Base-by-base conservation (phyloP, 768 basidiomycete species). In the Nidularia pulvinata region DNA sequence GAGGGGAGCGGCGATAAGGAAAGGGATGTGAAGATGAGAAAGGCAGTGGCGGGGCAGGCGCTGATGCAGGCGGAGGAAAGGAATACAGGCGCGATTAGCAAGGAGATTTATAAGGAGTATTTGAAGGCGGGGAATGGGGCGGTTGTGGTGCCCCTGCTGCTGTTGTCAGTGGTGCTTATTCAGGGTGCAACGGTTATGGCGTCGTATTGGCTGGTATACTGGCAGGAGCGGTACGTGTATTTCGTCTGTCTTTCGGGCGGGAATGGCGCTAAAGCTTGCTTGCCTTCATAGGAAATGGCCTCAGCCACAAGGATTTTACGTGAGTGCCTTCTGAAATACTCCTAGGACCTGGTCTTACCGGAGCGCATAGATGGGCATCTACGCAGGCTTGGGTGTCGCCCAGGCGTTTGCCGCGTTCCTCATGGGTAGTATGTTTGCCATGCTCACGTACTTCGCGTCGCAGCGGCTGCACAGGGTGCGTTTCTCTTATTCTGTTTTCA, bases 51-150 rank as follows among this genome's bases (percentile, higher is more conserved):
- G 13, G 81, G 82, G 5, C 75, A 77, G 19, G 73, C 71, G 9
- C 71, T 94, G 43, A 95, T 95, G 91, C 90, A 93, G 61, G 75
- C 72, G 25, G 94, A 95, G 68, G 92, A 95, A 65, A 77, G 93
- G 14, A 89, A 88, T 58, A 85, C 83, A 0, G 94, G 93, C 3
- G 82, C 89, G 0, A 80, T 93, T 57, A 74, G 77, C 34, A 61
- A 68, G 58, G 56, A 67, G 1, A 78, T 86, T 9, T 87, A 87
- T 59, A 79, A 71, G 62, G 63, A 78, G 34, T 96, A 93, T 65
- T 62, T 89, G 48, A 67, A 72, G 33, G 91, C 92, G 3, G 94
- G 86, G 1, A 82, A 82, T 33, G 93, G 91, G 10, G 55, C 55
- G 4, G 57, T 87, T 49, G 74, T 91, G 16, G 57, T 94, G 1